A percentile compares a stretch with the other conserved stretches of the same genome.
Evolutionary conservation across 2,329 filamentous ascomycete species (phyloP).

Genomic region (Ceratocystis lukuohia): DNA sequence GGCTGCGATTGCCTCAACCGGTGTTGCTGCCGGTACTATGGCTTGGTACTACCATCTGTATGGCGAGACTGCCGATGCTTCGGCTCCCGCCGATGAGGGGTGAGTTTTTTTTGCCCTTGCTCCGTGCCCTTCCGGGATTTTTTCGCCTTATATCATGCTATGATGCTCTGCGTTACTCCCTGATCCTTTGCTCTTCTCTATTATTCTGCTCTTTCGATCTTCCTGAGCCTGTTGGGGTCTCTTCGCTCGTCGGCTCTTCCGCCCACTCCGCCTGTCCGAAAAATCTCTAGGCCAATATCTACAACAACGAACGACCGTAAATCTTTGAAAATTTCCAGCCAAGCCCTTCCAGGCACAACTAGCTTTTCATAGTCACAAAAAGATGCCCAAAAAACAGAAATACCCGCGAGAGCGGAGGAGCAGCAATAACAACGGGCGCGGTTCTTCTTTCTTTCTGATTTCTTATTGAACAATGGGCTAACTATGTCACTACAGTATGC

Average conservation of each 20-base stretch:
- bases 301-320: too few species aligned
- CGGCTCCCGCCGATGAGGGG: constrained; percentile 95
- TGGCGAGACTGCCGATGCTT: constrained; percentile 73
- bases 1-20: constrained; percentile 74
- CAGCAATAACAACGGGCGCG: background rate
- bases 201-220: background rate
- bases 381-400: background rate
- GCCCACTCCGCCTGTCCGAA: constrained; percentile 1
- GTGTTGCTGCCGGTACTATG: constrained; percentile 73
- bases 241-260: background rate
- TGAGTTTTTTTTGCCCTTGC: constrained; percentile 41
- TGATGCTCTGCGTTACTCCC: background rate
- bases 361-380: background rate
- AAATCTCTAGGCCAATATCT: background rate
- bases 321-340: too few species aligned
- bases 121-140: constrained; percentile 5
- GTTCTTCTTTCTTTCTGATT: background rate
- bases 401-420: too few species aligned
- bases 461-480: constrained; percentile 22
- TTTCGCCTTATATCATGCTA: background rate
- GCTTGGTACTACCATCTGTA: constrained; percentile 98
- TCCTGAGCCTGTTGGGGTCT: background rate
- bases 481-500: constrained; percentile 49
- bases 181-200: background rate
- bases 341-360: too few species aligned